These are phyloP conservation scores for Quercus lobata DNA, from an alignment of 331 rosid genomes.

Conservation along the genomic window DNA sequence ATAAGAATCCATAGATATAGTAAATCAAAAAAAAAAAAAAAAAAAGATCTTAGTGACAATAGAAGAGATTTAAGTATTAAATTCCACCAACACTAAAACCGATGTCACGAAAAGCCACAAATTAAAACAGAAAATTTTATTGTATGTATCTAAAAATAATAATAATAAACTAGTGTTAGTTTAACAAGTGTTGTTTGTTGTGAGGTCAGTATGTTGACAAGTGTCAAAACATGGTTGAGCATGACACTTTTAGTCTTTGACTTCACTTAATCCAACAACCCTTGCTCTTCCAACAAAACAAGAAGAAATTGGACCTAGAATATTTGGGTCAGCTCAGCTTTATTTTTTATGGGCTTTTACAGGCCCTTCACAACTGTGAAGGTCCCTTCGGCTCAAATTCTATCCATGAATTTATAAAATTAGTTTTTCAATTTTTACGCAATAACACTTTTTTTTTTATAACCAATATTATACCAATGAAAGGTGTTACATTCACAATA, in stretches of 20 bases:
- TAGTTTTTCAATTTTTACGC: background rate
- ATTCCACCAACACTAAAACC: too few species aligned
- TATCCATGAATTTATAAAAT: background rate
- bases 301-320: background rate
- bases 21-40: too few species aligned
- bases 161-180: background rate
- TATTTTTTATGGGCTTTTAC: background rate
- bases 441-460: too few species aligned
- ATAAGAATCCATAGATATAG: too few species aligned
- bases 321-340: background rate
- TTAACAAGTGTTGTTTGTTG: background rate
- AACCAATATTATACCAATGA: too few species aligned
- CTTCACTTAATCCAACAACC: background rate
- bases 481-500: rapidly evolving
- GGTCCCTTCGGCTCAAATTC: background rate
- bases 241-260: background rate
- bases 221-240: background rate
- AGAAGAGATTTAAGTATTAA: too few species aligned
- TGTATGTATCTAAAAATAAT: too few species aligned
- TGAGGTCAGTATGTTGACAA: background rate
- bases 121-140: too few species aligned
- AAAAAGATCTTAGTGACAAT: too few species aligned
- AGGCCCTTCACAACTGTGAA: background rate
- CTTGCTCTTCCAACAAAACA: background rate
- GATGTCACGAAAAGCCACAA: too few species aligned